Evolutionary conservation across 352 stramenopile species (phyloP), one percentile per base, ranked within the genome.

Genomic region (Phytopythium kandeliae): DNA sequence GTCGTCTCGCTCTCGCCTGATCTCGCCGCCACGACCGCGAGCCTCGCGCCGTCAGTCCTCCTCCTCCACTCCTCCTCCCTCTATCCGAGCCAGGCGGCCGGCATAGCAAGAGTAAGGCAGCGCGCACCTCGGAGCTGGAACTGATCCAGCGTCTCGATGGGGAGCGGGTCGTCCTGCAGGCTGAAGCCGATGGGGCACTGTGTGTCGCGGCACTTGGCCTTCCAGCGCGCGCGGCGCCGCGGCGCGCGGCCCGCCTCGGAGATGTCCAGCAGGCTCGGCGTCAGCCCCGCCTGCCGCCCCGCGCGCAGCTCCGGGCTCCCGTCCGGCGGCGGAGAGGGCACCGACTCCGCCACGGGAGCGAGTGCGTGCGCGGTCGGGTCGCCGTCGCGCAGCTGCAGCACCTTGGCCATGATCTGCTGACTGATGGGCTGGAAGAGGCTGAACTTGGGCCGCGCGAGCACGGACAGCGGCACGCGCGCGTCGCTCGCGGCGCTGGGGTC

Each of bases 401-500:
- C 67, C 31, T 67, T 69, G 40, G 85, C 71, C 54, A 89, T 65
- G 54, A 96, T 86, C 44, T 72, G 63, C 49, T 78, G 61, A 31
- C 77, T 89, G 31, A 85, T 88, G 38, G 82, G 74, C 54, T 94
- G 78, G 58, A 95, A 95, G 19, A 89, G 65, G 62, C 84, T 95
- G 60, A 96, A 96, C 63, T 95, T 94, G 51, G 86, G 86, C 7
- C 86, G 63, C 0, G 78, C 87, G 16, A 96, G 62, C 26, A 94
- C 59, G 19, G 69, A 79, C 26, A 69, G 55, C 43, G 71, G 74
- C 38, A 85, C 68, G 25, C 48, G 44, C 13, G 44, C 25, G 36
- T 37, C 42, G 38, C 19, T 33, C 26, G 34, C 67, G 25, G 74
- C 58, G 25, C 73, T 66, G 25, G 17, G 4, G 28, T 31, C 22